Evolutionary conservation across 768 basidiomycete genomes (phyloP), one percentile per base, ranked within the genome.

Genomic region (Rhizopogon vesiculosus): DNA sequence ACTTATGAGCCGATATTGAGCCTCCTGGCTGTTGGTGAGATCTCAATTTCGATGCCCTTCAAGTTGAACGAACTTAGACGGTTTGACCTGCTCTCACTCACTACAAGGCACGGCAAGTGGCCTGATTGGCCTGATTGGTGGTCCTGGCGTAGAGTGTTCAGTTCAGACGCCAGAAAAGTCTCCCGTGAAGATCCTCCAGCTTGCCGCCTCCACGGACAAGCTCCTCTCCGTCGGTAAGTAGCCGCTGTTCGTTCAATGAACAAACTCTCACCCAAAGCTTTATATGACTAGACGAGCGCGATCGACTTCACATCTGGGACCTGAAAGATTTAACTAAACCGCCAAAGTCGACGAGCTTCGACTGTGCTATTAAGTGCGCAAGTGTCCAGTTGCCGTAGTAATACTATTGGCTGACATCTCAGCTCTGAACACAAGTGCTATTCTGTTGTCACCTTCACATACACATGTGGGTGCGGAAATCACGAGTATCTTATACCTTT

Each of bases 391-490:
- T 5, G 15, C 9, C 15, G 35, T 45, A 22, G 40, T 51, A 13
- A 29, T 25, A 38, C 42, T 18, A 3, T 48, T 22, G 1, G 28
- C 22, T 42, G 48, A 58, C 28, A 2, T 25, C 3, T 3, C 12
- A 58, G 48, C 45, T 42, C 49, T 54, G 40, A 45, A 54, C 25
- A 33, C 25, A 22, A 29, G 87, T 61, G 82, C 78, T 31, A 63
- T 91, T 43, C 77, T 80, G 5, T 63, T 85, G 13, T 87, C 86
- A 2, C 84, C 91, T 3, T 83, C 83, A 12, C 87, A 89, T 64
- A 78, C 83, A 5, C 90, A 91, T 73, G 87, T 91, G 62, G 48
- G 79, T 74, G 43, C n/a, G 42, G 5, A 59, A 44, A 15, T 55
- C 57, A 58, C 31, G 18, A 13, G 16, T n/a, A 18, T 41, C 22